These are phyloP conservation scores for Cryptococcus hybrid DNA, from an alignment of 1,284 basidiomycete species.

Conservation along the genomic window DNA sequence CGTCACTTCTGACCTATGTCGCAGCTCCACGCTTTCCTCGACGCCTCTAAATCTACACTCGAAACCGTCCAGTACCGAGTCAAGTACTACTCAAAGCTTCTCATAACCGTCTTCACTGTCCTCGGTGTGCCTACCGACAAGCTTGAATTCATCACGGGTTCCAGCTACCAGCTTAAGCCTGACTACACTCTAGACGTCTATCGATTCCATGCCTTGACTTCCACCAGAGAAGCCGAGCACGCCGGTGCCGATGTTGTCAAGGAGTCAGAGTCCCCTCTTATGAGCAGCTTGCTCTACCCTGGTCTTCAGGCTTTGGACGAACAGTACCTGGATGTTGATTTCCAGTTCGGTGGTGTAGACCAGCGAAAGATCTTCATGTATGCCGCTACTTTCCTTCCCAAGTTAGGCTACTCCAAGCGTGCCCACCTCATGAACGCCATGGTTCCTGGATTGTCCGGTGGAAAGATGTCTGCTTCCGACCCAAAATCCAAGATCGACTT, in stretches of 20 bases:
- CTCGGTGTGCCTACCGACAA: constrained; percentile 88
- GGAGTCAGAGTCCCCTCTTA: constrained; percentile 86
- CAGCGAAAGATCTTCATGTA: constrained; percentile 99
- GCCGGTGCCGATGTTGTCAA: constrained; percentile 99
- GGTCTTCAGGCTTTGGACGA: constrained; percentile 96
- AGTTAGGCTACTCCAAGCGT: constrained; percentile 89
- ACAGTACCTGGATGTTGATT: constrained; percentile 92
- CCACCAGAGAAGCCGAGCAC: constrained; percentile 93
- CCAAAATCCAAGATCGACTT: constrained; percentile 98
- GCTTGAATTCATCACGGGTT: constrained; percentile 79
- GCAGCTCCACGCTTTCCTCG: constrained; percentile 97
- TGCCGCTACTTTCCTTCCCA: constrained; percentile 91
- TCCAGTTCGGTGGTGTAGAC: constrained; percentile 98
- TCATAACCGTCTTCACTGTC: constrained; percentile 77
- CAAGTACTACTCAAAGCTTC: constrained; percentile 83
- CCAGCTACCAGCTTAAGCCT: constrained; percentile 76
- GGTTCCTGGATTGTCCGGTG: constrained; percentile 92
- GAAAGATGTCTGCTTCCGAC: constrained; percentile 99
- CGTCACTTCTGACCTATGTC: background rate
- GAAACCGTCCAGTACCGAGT: constrained; percentile 87
- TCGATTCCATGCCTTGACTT: constrained; percentile 79
- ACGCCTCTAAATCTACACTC: constrained; percentile 96
- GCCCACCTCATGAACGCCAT: constrained; percentile 98
- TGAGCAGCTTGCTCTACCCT: constrained; percentile 93
- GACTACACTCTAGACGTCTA: constrained; percentile 97